Percentiles rank a stretch among this genome's conserved stretches.
Evolutionary conservation across 257 asterid species (phyloP).

Genomic region (Rehmannia glutinosa): DNA sequence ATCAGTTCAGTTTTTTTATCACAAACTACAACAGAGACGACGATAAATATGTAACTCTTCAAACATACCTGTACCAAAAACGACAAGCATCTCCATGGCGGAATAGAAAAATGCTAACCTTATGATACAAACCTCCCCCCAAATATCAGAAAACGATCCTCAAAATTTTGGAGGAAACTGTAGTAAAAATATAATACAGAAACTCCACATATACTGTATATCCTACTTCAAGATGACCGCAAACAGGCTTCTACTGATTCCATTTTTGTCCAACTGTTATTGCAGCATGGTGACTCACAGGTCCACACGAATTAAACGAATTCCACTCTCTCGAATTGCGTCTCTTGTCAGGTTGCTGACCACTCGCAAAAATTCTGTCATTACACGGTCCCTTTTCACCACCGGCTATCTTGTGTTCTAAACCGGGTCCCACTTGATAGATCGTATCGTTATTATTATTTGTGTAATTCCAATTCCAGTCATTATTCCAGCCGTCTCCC

Average conservation of each 20-base stretch:
- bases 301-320: slow-evolving; percentile 16
- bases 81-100: neutral
- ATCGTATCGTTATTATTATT: slow-evolving; percentile 2
- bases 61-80: neutral
- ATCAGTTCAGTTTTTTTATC: too few relatives aligned
- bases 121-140: slow-evolving; percentile 20
- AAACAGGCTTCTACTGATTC: slow-evolving; percentile 24
- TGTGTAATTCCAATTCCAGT: slow-evolving; percentile 16
- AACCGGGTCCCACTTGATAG: neutral
- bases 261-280: slow-evolving; percentile 33
- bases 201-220: slow-evolving; percentile 19
- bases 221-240: neutral
- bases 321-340: slow-evolving; percentile 22
- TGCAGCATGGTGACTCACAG: slow-evolving; percentile 19
- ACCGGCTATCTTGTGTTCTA: slow-evolving; percentile 4
- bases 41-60: too few relatives aligned
- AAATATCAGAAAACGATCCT: slow-evolving; percentile 11
- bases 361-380: too few relatives aligned
- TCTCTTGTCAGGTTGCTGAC: neutral
- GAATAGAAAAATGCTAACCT: neutral
- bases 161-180: slow-evolving; percentile 28
- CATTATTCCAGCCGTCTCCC: slow-evolving; percentile 30
- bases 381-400: slow-evolving; percentile 21
- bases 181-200: neutral
- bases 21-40: neutral